A percentile compares a stretch with the other conserved stretches of the same genome.
Conservation (phyloP, 495 filamentous ascomycete genomes). For the Penicillium flavigenum region DNA sequence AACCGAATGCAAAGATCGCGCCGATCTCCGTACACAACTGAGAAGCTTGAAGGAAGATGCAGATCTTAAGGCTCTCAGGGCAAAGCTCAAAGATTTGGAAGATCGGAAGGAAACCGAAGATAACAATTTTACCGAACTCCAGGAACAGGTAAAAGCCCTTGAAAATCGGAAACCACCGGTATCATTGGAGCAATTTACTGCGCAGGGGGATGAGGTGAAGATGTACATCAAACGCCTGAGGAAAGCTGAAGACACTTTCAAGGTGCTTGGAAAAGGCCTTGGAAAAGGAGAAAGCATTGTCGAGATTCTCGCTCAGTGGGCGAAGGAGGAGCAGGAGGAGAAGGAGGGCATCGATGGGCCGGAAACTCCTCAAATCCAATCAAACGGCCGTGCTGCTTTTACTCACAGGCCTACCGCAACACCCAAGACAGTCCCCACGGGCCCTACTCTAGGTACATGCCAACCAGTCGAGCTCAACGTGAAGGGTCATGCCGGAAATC, state of each 20-base stretch:
- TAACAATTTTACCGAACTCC: not conserved
- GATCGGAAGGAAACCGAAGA: not conserved
- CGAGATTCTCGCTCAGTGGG: too few species aligned
- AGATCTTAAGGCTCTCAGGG: too few species aligned
- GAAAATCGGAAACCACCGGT: not conserved
- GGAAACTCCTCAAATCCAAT: not conserved
- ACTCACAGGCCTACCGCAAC: not conserved
- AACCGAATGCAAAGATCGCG: not conserved
- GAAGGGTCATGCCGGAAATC: not conserved
- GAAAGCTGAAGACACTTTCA: not conserved
- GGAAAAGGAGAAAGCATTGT: too few species aligned
- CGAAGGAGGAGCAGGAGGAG: too few species aligned
- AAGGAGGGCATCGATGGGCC: not conserved
- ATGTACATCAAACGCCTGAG: constrained; percentile 3
- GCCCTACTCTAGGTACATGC: not conserved
- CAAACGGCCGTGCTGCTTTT: not conserved
- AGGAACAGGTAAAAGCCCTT: not conserved
- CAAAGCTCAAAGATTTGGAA: not conserved
- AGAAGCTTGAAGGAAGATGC: too few species aligned
- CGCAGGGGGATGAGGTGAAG: not conserved
- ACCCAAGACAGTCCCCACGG: not conserved
- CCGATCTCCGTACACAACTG: not conserved
- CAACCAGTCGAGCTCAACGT: not conserved
- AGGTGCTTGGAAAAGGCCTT: not conserved
- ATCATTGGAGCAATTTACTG: not conserved